Base-by-base conservation (phyloP, 305 asterid genomes). In the Withania somnifera region DNA sequence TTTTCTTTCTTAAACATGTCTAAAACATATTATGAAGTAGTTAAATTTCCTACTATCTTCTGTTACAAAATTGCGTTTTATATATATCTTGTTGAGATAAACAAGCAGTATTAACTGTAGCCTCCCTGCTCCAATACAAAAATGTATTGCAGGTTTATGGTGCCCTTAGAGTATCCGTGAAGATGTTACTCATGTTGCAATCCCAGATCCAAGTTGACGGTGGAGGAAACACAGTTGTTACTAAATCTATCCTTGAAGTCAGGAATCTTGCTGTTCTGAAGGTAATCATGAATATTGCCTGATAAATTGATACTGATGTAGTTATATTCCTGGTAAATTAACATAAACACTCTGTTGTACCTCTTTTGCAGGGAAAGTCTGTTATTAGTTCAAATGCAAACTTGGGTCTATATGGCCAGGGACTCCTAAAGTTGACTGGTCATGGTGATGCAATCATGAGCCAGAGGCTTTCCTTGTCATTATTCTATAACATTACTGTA, bases 121-220 rank as follows among this genome's bases (percentile, higher is more conserved):
- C 51, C 63, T 76, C n/a, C 5, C 80, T 9, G 0, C n/a, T 75
- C 40, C 80, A 50, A 75, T 28, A 6, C 47, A 30, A 38, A 42
- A 47, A 36, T 80, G 75, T 78, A 83, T 57, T 90, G 83, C 86
- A 95, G 99, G 99, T 95, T 57, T 95, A 90, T 88, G 99, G 99
- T 83, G 99, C 99, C 57, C 88, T 94, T 71, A 91, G 97, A 87
- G 95, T 94, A 53, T 89, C 95, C 83, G 96, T 95, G 77, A 95
- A 95, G 88, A 91, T 95, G 99, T 87, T 95, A 86, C 98, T 95
- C 87, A 95, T 95, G 99, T 88, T 92, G 91, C 92, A 94, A 88
- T 94, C 99, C 69, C 87, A 88, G 86, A 94, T 95, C 81, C 91
- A 88, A 87, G 93, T 95, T 80, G 97, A 93, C 83, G 98, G 97